These are phyloP conservation scores for Saccharomycopsis sp. DNA, from an alignment of 805 yeast genomes.

Conservation along the genomic window DNA sequence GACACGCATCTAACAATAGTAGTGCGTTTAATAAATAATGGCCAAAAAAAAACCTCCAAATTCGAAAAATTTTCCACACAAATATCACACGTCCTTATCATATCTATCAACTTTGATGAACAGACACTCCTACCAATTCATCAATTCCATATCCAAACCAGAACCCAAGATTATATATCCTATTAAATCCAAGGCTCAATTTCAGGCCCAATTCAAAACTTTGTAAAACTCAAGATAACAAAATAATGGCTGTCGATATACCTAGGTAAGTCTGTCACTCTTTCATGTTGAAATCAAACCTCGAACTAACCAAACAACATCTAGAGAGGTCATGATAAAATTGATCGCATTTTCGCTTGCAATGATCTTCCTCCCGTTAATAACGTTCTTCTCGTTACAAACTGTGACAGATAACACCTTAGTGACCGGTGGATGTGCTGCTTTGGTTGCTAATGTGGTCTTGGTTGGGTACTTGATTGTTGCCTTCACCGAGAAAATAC, in stretches of 20 bases:
- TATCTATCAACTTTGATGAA: too few species aligned
- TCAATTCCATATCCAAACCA: too few species aligned
- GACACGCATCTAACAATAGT: too few species aligned
- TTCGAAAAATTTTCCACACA: too few species aligned
- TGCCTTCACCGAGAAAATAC: constrained; percentile 64
- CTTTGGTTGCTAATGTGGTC: constrained; percentile 67
- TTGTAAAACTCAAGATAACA: neutral
- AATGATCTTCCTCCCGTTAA: constrained; percentile 64
- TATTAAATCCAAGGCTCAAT: too few species aligned
- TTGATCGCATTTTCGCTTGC: constrained; percentile 68
- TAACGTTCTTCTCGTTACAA: constrained; percentile 45
- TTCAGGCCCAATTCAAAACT: too few species aligned
- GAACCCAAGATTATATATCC: too few species aligned
- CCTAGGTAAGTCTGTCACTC: constrained; percentile 32
- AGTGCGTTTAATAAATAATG: too few species aligned
- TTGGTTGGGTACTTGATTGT: constrained; percentile 65
- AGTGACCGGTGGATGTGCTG: constrained; percentile 75
- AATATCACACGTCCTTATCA: too few species aligned
- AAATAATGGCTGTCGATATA: constrained; percentile 34
- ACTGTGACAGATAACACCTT: constrained; percentile 42
- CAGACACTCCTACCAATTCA: too few species aligned
- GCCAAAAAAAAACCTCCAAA: too few species aligned
- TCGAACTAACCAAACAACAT: constrained; percentile 1
- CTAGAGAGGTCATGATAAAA: constrained; percentile 57
- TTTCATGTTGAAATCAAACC: neutral